Conservation (phyloP, 805 yeast genomes). For the Schwanniomyces pseudopolymorphus region DNA sequence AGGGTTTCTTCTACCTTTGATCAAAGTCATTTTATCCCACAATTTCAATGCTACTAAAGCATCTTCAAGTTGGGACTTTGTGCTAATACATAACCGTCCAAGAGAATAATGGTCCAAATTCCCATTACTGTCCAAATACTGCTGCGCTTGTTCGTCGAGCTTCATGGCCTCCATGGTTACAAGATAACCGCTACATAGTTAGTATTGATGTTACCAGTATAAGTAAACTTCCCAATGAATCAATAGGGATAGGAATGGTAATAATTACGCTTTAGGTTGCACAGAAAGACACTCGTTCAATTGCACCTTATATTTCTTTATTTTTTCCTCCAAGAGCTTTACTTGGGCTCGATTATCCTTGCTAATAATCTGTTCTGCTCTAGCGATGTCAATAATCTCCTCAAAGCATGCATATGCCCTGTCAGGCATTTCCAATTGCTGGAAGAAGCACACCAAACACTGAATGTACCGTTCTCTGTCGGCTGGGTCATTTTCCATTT, state of each 20-base stretch:
- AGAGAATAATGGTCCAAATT: slow-evolving; percentile 16
- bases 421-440: slow-evolving; percentile 11
- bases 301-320: slow-evolving; percentile 6
- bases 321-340: neutral
- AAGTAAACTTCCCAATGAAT: neutral
- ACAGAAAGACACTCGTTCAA: neutral
- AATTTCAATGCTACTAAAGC: slow-evolving; percentile 1
- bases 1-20: slow-evolving; percentile 3
- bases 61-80: slow-evolving; percentile 5
- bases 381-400: slow-evolving; percentile 11
- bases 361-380: slow-evolving; percentile 5
- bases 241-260: neutral
- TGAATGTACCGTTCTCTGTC: slow-evolving; percentile 14
- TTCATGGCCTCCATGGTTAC: slow-evolving; percentile 4
- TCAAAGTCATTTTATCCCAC: neutral
- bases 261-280: slow-evolving; percentile 2
- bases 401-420: slow-evolving; percentile 10
- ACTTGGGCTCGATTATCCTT: slow-evolving; percentile 1
- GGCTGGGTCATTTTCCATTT: slow-evolving; percentile 13
- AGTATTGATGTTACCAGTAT: neutral
- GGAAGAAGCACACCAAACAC: slow-evolving; percentile 16
- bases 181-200: neutral
- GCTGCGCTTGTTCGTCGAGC: slow-evolving; percentile 21
- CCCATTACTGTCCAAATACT: slow-evolving; percentile 13
- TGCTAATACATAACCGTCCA: slow-evolving; percentile 14